These are phyloP conservation scores for Aquilaria malaccensis DNA, from an alignment of 345 rosid species.

Conservation along the genomic window DNA sequence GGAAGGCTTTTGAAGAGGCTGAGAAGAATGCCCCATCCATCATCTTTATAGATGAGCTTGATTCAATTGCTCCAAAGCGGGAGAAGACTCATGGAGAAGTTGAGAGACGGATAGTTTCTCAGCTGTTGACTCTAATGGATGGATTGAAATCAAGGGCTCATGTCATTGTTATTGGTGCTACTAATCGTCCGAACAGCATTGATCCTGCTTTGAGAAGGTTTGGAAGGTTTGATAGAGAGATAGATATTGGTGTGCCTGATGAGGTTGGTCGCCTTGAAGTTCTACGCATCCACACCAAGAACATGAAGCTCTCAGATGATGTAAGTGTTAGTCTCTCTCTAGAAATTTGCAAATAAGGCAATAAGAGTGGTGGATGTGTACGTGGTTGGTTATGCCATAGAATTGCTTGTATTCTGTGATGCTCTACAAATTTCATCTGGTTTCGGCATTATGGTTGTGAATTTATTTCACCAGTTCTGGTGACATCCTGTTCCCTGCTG, in stretches of 20 bases:
- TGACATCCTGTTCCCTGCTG: background rate
- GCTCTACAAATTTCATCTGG: too few relatives aligned
- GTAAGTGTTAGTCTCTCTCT: slow-evolving; percentile 17
- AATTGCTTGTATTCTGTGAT: background rate
- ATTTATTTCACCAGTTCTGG: background rate
- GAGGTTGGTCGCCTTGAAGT: slow-evolving; percentile 47
- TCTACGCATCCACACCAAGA: slow-evolving; percentile 47
- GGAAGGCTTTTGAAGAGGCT: slow-evolving; percentile 73
- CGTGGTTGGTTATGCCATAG: background rate
- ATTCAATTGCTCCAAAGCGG: slow-evolving; percentile 66
- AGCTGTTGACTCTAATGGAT: slow-evolving; percentile 52
- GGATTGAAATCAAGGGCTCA: slow-evolving; percentile 42
- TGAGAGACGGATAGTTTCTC: slow-evolving; percentile 58
- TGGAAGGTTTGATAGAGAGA: slow-evolving; percentile 48
- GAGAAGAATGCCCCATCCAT: slow-evolving; percentile 58
- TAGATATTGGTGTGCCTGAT: slow-evolving; percentile 46
- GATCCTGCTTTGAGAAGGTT: slow-evolving; percentile 48
- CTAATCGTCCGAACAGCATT: slow-evolving; percentile 40
- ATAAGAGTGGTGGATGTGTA: background rate
- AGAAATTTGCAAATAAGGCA: too few relatives aligned
- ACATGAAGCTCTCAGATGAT: slow-evolving; percentile 44
- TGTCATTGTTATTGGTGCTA: slow-evolving; percentile 45
- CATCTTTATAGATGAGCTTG: slow-evolving; percentile 61
- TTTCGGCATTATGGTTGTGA: too few relatives aligned
- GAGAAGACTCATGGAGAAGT: slow-evolving; percentile 67